phyloP scores from a whole-genome alignment of 257 asterid genomes.

The Oldenlandia corymbosa region DNA sequence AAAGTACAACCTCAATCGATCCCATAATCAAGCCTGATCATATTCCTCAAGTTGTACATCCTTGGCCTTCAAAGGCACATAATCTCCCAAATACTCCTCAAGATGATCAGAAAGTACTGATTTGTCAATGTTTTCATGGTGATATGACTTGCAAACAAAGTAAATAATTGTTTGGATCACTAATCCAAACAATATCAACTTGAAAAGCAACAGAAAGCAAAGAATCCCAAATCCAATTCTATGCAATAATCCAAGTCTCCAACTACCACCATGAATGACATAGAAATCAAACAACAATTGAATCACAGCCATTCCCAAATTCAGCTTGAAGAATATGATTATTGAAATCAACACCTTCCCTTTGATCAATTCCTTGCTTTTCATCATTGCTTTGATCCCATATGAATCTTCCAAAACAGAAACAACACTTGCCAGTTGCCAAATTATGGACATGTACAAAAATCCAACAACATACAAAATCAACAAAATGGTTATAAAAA shows the following conservation, averaged over 20 bases:
- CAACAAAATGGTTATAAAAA: slow-evolving; percentile 15
- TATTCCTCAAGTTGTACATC: slow-evolving; percentile 50
- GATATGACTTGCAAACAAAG: slow-evolving; percentile 63
- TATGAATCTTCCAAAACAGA: slow-evolving; percentile 52
- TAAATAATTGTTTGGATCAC: slow-evolving; percentile 55
- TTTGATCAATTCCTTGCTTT: slow-evolving; percentile 42
- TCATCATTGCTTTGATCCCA: slow-evolving; percentile 52
- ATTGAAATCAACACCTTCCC: slow-evolving; percentile 42
- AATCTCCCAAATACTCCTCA: slow-evolving; percentile 63
- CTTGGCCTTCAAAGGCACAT: slow-evolving; percentile 48
- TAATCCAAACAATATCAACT: slow-evolving; percentile 37
- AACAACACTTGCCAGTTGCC: slow-evolving; percentile 65
- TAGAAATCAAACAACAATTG: slow-evolving; percentile 14
- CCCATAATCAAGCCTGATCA: slow-evolving; percentile 31
- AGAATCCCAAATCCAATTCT: slow-evolving; percentile 35
- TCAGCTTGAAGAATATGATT: slow-evolving; percentile 34
- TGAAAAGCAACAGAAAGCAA: slow-evolving; percentile 27
- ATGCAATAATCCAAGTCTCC: slow-evolving; percentile 4
- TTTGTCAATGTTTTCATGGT: slow-evolving; percentile 56
- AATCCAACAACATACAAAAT: slow-evolving; percentile 29
- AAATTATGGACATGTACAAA: slow-evolving; percentile 39
- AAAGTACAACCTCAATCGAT: background rate
- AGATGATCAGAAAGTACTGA: slow-evolving; percentile 59
- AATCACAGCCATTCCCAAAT: slow-evolving; percentile 16
- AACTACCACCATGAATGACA: slow-evolving; percentile 31